Conservation (phyloP, 495 filamentous ascomycete species). For the Bombardia bombarda region DNA sequence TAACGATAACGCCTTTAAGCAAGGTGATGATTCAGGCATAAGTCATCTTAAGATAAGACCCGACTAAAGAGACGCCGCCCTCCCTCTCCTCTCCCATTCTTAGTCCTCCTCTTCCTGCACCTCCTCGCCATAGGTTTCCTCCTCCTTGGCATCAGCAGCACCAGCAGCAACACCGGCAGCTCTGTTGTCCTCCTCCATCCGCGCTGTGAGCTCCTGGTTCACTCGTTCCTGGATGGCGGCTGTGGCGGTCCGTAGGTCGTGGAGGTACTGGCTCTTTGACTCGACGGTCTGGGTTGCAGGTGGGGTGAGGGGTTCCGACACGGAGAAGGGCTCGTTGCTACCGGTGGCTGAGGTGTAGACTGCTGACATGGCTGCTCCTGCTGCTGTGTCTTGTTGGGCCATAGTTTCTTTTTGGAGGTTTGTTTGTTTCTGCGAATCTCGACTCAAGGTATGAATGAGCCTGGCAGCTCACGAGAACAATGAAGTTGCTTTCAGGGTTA, state of each 20-base stretch:
- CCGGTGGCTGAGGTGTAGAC: background rate
- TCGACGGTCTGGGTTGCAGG: conserved; percentile 28
- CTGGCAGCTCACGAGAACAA: too few species aligned
- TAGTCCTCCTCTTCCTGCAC: conserved; percentile 44
- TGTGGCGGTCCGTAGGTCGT: conserved; percentile 53
- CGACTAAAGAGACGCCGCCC: too few species aligned
- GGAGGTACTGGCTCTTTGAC: conserved; percentile 59
- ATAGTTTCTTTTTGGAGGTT: too few species aligned
- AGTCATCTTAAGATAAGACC: too few species aligned
- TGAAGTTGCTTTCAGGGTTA: too few species aligned
- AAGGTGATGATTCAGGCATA: too few species aligned
- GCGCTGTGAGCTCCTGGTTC: conserved; percentile 74
- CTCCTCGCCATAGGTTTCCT: conserved; percentile 84
- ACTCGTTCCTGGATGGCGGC: conserved; percentile 59
- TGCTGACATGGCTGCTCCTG: too few species aligned
- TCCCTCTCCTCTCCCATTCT: too few species aligned
- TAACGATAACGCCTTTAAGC: too few species aligned
- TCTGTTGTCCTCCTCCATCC: conserved; percentile 82
- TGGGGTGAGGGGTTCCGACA: conserved; percentile 46
- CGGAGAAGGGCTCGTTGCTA: conserved; percentile 27
- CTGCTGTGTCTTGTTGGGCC: too few species aligned
- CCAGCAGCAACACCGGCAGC: conserved; percentile 16
- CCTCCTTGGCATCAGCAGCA: conserved; percentile 59
- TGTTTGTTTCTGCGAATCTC: too few species aligned
- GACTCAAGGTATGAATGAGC: too few species aligned